Percentiles rank a stretch among this genome's conserved stretches.
Evolutionary conservation across 192 early-diverging fungal genomes (phyloP).

Genomic region (Coemansia sp.): DNA sequence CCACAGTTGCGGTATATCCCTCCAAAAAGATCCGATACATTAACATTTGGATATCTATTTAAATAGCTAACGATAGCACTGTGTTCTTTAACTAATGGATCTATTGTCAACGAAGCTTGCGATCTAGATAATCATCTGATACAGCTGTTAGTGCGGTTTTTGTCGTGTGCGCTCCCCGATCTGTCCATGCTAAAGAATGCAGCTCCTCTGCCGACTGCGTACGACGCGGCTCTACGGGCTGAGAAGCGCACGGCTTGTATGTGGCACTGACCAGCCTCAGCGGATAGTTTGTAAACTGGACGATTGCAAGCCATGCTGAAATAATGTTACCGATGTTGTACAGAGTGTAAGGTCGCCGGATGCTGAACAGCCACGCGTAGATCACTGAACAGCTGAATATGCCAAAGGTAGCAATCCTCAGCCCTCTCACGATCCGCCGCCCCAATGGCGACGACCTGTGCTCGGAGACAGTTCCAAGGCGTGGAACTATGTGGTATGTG

Average conservation of each 20-base stretch:
- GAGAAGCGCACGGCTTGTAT: not conserved
- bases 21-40: not conserved
- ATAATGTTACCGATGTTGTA: constrained; percentile 57
- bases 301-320: constrained; percentile 42
- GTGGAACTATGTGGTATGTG: constrained; percentile 27
- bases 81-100: not conserved
- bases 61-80: not conserved
- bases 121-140: constrained; percentile 7
- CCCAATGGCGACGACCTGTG: not conserved
- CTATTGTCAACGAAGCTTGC: constrained; percentile 12
- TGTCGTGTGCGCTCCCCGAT: not conserved
- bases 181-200: not conserved
- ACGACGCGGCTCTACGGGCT: constrained; percentile 2
- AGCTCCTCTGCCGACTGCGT: constrained; percentile 1
- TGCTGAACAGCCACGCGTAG: constrained; percentile 59
- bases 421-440: constrained; percentile 5
- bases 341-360: constrained; percentile 61
- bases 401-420: constrained; percentile 29
- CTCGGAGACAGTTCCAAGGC: constrained; percentile 22
- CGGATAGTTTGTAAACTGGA: constrained; percentile 34
- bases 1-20: no score
- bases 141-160: not conserved
- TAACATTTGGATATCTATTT: not conserved
- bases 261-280: not conserved
- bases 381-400: constrained; percentile 48